Evolutionary conservation across 306 rosid species (phyloP).

Genomic region (Hippophae rhamnoides): DNA sequence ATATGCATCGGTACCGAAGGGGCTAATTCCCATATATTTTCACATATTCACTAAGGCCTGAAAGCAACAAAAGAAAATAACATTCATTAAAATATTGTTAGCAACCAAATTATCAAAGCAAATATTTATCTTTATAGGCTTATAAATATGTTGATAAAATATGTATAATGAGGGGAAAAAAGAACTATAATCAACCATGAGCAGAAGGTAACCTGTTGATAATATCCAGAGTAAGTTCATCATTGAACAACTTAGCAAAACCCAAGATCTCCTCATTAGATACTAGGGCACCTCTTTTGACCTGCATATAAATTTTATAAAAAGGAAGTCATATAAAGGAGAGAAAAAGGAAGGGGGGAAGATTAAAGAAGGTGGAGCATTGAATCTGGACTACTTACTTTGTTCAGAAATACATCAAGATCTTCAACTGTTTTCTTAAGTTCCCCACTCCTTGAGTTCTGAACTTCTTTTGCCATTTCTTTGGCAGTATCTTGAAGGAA

Average conservation of each 20-base stretch:
- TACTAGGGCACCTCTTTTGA: constrained; percentile 69
- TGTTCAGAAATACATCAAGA: constrained; percentile 72
- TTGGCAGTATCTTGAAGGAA: constrained; percentile 93
- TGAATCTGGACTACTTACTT: constrained; percentile 32
- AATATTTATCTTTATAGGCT: too few species aligned
- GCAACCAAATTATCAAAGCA: neutral
- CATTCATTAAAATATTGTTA: neutral
- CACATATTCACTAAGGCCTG: constrained; percentile 98
- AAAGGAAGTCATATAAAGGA: constrained; percentile 7
- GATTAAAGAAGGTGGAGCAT: neutral
- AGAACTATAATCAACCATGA: constrained; percentile 4
- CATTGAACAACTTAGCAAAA: constrained; percentile 91
- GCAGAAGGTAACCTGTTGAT: constrained; percentile 62
- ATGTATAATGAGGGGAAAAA: neutral
- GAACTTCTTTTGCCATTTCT: constrained; percentile 99
- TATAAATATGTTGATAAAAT: neutral
- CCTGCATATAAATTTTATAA: constrained; percentile 32
- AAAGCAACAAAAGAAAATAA: constrained; percentile 19
- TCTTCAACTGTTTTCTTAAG: constrained; percentile 85
- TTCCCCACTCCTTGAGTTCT: constrained; percentile 83
- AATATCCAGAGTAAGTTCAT: constrained; percentile 93
- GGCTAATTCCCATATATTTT: constrained; percentile 95
- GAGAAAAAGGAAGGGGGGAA: constrained; percentile 5
- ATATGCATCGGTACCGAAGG: constrained; percentile 83
- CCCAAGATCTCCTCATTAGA: constrained; percentile 87